Percentiles rank a stretch among this genome's conserved stretches.
Conservation (phyloP, 2,329 filamentous ascomycete species). For the Hymenoscyphus fraxineus region DNA sequence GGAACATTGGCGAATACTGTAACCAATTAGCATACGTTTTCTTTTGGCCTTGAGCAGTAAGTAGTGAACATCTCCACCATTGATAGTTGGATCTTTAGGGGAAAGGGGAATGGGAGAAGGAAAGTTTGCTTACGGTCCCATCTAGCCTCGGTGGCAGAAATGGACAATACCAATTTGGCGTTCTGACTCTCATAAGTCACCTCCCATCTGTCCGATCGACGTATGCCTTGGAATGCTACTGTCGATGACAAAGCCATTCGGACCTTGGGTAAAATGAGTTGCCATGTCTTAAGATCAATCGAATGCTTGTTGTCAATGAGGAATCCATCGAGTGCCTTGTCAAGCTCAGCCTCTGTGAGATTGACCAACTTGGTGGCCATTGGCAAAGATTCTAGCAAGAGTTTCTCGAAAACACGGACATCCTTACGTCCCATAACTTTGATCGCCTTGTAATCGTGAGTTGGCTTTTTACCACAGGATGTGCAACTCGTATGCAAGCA, state of each 20-base stretch:
- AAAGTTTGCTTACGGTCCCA: constrained; percentile 37
- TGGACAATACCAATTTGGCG: constrained; percentile 40
- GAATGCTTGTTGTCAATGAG: constrained; percentile 17
- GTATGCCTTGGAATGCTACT: constrained; percentile 35
- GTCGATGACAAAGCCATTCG: constrained; percentile 33
- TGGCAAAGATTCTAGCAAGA: constrained; percentile 42
- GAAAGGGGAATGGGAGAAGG: no score
- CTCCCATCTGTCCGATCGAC: constrained; percentile 40
- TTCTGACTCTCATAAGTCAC: constrained; percentile 39
- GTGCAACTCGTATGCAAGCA: constrained; percentile 55
- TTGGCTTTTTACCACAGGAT: constrained; percentile 51
- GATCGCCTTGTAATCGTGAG: constrained; percentile 32
- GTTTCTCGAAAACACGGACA: constrained; percentile 43
- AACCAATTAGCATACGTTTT: no score
- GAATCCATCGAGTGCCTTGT: constrained; percentile 15
- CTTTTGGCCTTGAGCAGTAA: no score
- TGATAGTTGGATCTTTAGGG: no score
- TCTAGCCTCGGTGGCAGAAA: constrained; percentile 34
- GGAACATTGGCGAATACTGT: constrained; percentile 42
- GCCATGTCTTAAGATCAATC: constrained; percentile 31
- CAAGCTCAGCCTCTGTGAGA: constrained; percentile 30
- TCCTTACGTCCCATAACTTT: constrained; percentile 29
- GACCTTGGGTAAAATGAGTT: constrained; percentile 35
- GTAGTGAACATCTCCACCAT: no score
- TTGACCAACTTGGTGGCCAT: constrained; percentile 34